phyloP scores from a whole-genome alignment of 2,329 filamentous ascomycete species.

The Berkeleyomyces basicola region DNA sequence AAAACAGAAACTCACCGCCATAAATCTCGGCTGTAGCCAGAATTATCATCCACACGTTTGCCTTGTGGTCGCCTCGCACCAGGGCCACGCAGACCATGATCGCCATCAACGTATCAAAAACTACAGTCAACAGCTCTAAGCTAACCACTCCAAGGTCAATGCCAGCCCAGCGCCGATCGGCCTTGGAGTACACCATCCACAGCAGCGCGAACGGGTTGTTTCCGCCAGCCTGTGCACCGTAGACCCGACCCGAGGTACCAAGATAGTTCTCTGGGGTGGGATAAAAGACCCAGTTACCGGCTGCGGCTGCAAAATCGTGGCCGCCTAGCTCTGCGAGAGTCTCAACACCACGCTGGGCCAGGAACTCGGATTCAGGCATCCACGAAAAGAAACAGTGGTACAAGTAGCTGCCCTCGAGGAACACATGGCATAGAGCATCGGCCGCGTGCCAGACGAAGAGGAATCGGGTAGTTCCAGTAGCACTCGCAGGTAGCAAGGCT shows the following conservation, averaged over 20 bases:
- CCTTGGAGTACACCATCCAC: slow-evolving; percentile 54
- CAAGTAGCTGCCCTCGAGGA: slow-evolving; percentile 80
- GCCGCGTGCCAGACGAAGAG: slow-evolving; percentile 93
- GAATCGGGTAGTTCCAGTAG: slow-evolving; percentile 44
- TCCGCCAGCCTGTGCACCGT: slow-evolving; percentile 41
- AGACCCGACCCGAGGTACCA: slow-evolving; percentile 30
- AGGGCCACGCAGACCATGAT: slow-evolving; percentile 44
- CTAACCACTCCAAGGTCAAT: slow-evolving; percentile 47
- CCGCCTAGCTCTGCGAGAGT: slow-evolving; percentile 8
- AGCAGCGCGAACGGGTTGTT: slow-evolving; percentile 38
- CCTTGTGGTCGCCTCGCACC: slow-evolving; percentile 34
- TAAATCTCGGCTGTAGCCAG: slow-evolving; percentile 51
- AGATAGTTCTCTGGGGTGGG: slow-evolving; percentile 37
- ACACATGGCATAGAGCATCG: slow-evolving; percentile 78
- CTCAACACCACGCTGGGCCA: slow-evolving; percentile 6
- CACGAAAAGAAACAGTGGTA: slow-evolving; percentile 80
- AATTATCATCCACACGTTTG: slow-evolving; percentile 46
- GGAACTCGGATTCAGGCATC: slow-evolving; percentile 19
- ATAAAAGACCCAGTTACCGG: slow-evolving; percentile 20
- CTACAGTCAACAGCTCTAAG: slow-evolving; percentile 48
- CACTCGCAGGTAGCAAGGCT: slow-evolving; percentile 29
- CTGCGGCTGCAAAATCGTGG: slow-evolving; percentile 8
- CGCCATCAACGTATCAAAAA: slow-evolving; percentile 44
- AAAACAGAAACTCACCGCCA: slow-evolving; percentile 29
- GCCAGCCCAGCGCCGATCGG: slow-evolving; percentile 46